Base-by-base conservation (phyloP, 805 yeast genomes). In the Dipodascus albidus region DNA sequence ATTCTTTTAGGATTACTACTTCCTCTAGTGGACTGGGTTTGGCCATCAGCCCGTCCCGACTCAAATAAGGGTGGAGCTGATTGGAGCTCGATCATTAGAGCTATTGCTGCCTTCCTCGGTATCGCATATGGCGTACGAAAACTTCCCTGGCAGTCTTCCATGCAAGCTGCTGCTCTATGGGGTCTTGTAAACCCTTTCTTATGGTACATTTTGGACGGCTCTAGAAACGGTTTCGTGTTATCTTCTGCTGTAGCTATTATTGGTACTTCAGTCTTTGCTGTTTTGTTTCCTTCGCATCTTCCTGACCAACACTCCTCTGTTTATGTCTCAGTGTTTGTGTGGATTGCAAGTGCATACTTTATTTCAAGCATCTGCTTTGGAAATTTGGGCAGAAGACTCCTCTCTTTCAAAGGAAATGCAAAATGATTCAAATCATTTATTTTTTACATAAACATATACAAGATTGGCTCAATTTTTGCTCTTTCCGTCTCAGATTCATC, bases 71-170 rank as follows among this genome's bases (percentile, higher is more conserved):
- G 62, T 17, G 60, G 63, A 31, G 55, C 59, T 48, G 66, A 64
- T 38, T 69, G 73, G 73, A 48, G 57, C 8, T 59, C 70, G n/a
- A 58, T 69, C 24, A 61, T 69, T 4, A 63, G 74, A 4, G 68
- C 72, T 9, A 64, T 67, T 35, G 74, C 70, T 4, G 70, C 69
- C 20, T 64, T 70, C 44, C 54, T 70, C 53, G 74, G 74, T 15
- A 64, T 70, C 11, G 60, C 69, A 9, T 70, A 70, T 52, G 71
- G 72, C 21, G 62, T 69, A 20, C 64, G 70, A 15, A 67, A 68
- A 55, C 62, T 71, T 24, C 62, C 66, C 11, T 67, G 70, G 70
- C 56, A 64, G 6, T 66, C 70, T 1, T 64, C 68, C 2, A 50
- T 63, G 20, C 70, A 68, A 53, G 70, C 71, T 1, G 67, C 70